A percentile compares a stretch with the other conserved stretches of the same genome.
These are phyloP conservation scores for Candida palmyrensis DNA, from an alignment of 805 yeast genomes.

Conservation along the genomic window DNA sequence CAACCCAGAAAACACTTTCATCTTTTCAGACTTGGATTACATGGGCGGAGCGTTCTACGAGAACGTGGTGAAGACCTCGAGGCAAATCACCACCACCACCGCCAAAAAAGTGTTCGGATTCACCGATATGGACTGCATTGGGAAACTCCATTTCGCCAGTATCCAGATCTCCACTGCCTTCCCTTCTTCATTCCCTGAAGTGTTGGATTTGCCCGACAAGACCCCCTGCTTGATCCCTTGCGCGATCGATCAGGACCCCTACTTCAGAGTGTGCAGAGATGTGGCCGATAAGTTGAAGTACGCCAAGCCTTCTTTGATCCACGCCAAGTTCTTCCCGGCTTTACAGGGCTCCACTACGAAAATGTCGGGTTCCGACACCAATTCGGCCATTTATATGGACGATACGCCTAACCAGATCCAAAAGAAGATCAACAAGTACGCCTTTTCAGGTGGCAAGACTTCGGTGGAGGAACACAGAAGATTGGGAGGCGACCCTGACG, in stretches of 20 bases:
- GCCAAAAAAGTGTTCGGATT: conserved; percentile 97
- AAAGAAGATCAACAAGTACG: conserved; percentile 93
- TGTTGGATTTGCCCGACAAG: conserved; percentile 78
- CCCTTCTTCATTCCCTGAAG: conserved; percentile 93
- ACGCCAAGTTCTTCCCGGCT: conserved; percentile 97
- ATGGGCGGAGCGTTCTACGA: conserved; percentile 94
- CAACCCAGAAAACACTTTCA: conserved; percentile 90
- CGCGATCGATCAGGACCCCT: conserved; percentile 99
- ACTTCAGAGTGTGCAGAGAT: conserved; percentile 95
- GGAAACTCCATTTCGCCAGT: conserved; percentile 91
- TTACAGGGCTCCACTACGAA: conserved; percentile 93
- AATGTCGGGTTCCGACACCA: conserved; percentile 93
- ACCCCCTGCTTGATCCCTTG: conserved; percentile 97
- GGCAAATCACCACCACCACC: conserved; percentile 95
- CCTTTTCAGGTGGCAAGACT: conserved; percentile 90
- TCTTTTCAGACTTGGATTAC: conserved; percentile 86
- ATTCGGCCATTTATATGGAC: conserved; percentile 90
- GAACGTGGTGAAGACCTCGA: conserved; percentile 84
- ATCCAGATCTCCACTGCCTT: conserved; percentile 95
- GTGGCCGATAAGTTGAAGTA: conserved; percentile 91
- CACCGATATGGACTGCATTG: conserved; percentile 90
- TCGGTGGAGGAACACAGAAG: conserved; percentile 86
- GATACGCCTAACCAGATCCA: conserved; percentile 90
- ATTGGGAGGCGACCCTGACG: conserved; percentile 90
- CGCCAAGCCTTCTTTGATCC: conserved; percentile 87